A percentile compares a stretch with the other conserved stretches of the same genome.
Evolutionary conservation across 2,329 filamentous ascomycete species (phyloP).

Genomic region (Lojkania enalia): DNA sequence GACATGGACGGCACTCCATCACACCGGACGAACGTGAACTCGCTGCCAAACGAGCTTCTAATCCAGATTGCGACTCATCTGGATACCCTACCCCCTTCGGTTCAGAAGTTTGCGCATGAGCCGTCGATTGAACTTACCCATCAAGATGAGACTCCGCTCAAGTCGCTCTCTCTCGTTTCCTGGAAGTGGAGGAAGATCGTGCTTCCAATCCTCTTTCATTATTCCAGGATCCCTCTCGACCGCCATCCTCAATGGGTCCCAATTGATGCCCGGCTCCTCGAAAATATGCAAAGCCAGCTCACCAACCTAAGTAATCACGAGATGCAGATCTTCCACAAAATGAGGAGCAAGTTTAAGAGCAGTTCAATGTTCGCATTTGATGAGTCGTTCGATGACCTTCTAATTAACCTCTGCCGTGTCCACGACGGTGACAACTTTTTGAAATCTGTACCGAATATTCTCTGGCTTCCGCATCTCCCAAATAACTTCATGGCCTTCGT

Average conservation of each 20-base stretch:
- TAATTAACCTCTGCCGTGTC: conserved; percentile 37
- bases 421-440: conserved; percentile 37
- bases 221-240: conserved; percentile 31
- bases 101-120: conserved; percentile 37
- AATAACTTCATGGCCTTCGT: conserved; percentile 24
- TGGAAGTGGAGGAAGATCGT: conserved; percentile 37
- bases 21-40: too few relatives aligned
- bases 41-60: conserved; percentile 42
- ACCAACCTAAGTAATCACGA: conserved; percentile 38
- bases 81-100: conserved; percentile 35
- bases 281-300: conserved; percentile 38
- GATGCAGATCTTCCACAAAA: conserved; percentile 35
- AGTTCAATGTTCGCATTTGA: conserved; percentile 32
- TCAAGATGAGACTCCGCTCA: conserved; percentile 28
- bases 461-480: conserved; percentile 40
- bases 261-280: conserved; percentile 37
- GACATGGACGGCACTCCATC: too few relatives aligned
- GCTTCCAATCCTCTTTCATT: conserved; percentile 38
- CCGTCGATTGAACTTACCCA: conserved; percentile 31
- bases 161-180: conserved; percentile 38
- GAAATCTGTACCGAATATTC: conserved; percentile 23
- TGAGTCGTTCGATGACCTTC: conserved; percentile 35
- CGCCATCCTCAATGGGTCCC: conserved; percentile 38
- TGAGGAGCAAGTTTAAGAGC: conserved; percentile 40
- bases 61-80: conserved; percentile 40